Percentiles rank a stretch among this genome's conserved stretches.
These are phyloP conservation scores for Neopestalotiopsis sp. DNA, from an alignment of 2,329 filamentous ascomycete genomes.

Conservation along the genomic window DNA sequence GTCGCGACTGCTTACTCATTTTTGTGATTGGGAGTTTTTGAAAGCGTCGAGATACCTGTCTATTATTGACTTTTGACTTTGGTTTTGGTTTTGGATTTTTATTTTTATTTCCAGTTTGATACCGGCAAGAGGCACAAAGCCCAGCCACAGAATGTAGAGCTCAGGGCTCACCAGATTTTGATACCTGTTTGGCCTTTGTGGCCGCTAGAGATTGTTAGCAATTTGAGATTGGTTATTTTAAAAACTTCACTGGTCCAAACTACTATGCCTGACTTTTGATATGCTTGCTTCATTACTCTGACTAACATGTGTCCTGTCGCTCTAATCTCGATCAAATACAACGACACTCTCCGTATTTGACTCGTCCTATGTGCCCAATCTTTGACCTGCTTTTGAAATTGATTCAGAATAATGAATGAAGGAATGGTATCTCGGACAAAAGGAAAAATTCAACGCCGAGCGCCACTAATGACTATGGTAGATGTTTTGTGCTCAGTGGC, in stretches of 20 bases:
- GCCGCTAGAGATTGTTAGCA: background rate
- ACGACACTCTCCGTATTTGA: no score
- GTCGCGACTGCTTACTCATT: constrained; percentile 9
- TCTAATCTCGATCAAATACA: no score
- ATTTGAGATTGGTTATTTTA: background rate
- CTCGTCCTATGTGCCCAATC: background rate
- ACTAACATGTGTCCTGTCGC: no score
- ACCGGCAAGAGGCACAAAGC: background rate
- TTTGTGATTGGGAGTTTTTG: background rate
- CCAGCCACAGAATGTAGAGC: constrained; percentile 2
- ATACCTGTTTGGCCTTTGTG: background rate
- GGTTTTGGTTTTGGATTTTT: background rate
- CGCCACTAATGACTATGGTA: background rate
- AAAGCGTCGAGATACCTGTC: constrained; percentile 1
- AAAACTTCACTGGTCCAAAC: background rate
- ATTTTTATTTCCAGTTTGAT: background rate
- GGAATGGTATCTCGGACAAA: constrained; percentile 2
- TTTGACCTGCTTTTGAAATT: background rate
- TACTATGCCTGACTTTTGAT: background rate
- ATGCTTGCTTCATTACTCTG: background rate
- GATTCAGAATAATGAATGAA: background rate
- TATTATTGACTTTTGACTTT: background rate
- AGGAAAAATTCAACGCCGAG: background rate
- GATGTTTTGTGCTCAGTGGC: background rate
- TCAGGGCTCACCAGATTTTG: background rate